These are phyloP conservation scores for Solanum bulbocastanum DNA, from an alignment of 257 asterid genomes.

Conservation along the genomic window DNA sequence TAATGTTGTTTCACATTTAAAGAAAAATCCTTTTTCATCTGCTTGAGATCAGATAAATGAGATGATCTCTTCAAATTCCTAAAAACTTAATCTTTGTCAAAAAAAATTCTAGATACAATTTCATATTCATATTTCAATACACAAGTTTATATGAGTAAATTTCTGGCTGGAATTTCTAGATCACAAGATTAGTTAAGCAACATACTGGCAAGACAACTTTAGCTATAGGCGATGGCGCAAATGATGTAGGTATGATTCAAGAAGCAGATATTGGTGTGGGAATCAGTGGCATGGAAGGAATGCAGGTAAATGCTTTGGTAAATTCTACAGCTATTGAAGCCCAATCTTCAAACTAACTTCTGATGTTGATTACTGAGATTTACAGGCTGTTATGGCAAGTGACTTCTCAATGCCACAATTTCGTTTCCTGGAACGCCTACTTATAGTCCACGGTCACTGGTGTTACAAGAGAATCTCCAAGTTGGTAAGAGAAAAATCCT, in stretches of 20 bases:
- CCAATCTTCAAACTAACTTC: background rate
- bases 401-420: conserved; percentile 95
- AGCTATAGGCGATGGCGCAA: conserved; percentile 99
- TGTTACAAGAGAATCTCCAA: conserved; percentile 97
- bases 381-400: conserved; percentile 99
- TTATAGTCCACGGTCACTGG: conserved; percentile 98
- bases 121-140: background rate
- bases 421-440: conserved; percentile 89
- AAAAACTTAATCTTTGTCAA: background rate
- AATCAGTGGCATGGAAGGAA: conserved; percentile 98
- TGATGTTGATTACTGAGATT: background rate
- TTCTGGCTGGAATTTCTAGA: conserved; percentile 25
- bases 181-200: conserved; percentile 87
- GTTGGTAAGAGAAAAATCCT: conserved; percentile 43
- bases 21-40: background rate
- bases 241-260: conserved; percentile 99
- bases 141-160: background rate
- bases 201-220: conserved; percentile 92
- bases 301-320: conserved; percentile 62
- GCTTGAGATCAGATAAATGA: background rate
- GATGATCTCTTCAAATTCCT: background rate
- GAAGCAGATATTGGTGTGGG: conserved; percentile 99
- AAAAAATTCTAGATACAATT: background rate
- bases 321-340: background rate
- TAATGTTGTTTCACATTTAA: background rate